phyloP scores from a whole-genome alignment of 1,284 basidiomycete species.

The Naganishia albida region DNA sequence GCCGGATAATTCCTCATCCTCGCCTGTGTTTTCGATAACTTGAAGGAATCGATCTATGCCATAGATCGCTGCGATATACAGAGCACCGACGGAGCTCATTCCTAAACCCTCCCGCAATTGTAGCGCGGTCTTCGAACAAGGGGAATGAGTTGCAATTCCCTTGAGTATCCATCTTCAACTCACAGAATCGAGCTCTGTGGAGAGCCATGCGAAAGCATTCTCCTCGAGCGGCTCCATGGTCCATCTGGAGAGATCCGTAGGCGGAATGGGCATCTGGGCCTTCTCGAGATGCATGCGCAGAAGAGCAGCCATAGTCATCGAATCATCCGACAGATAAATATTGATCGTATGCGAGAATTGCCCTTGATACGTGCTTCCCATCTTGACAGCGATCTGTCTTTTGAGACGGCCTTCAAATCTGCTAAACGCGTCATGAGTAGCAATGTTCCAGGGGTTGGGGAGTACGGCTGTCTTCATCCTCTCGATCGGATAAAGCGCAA shows the following conservation, averaged over 20 bases:
- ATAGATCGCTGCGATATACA: constrained; percentile 9
- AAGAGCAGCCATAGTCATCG: constrained; percentile 3
- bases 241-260: background rate
- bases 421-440: background rate
- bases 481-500: constrained; percentile 4
- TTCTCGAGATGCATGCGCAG: constrained; percentile 3
- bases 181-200: background rate
- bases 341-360: background rate
- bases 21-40: background rate
- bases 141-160: background rate
- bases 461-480: background rate
- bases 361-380: background rate
- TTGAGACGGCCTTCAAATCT: constrained; percentile 15
- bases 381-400: background rate
- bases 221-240: background rate
- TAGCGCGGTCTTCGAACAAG: background rate
- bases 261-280: background rate
- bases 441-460: constrained; percentile 11
- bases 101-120: constrained; percentile 7
- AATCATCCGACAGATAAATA: constrained; percentile 2
- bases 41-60: constrained; percentile 1
- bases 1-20: background rate
- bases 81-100: constrained; percentile 6
- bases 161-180: background rate
- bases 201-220: constrained; percentile 7